A percentile compares a stretch with the other conserved stretches of the same genome.
Conservation (phyloP, 805 yeast species). For the Candida endomychidarum region DNA sequence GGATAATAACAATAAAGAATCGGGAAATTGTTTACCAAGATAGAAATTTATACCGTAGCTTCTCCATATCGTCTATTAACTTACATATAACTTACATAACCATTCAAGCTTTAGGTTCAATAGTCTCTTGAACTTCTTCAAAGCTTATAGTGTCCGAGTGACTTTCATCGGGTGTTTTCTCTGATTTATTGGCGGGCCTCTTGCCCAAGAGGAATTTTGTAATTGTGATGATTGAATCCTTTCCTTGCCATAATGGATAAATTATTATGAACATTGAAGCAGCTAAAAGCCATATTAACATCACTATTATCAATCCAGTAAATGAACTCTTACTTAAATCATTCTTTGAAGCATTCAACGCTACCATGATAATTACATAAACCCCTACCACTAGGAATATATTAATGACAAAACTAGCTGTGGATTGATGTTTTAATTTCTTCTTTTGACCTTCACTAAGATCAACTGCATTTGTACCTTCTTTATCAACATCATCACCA, state of each 20-base stretch:
- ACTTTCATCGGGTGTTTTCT: not conserved
- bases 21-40: too few relatives aligned
- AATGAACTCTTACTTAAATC: conserved; percentile 74
- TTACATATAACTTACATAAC: too few relatives aligned
- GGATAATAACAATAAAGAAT: too few relatives aligned
- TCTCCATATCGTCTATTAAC: too few relatives aligned
- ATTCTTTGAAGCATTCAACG: conserved; percentile 82
- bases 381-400: conserved; percentile 10
- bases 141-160: not conserved
- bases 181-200: conserved; percentile 40
- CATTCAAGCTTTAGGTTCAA: conserved; percentile 1
- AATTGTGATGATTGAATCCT: conserved; percentile 62
- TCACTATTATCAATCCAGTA: conserved; percentile 86
- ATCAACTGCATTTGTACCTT: conserved; percentile 10
- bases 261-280: conserved; percentile 62
- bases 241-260: conserved; percentile 74
- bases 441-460: conserved; percentile 1
- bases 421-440: conserved; percentile 9
- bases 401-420: conserved; percentile 8
- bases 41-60: too few relatives aligned
- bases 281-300: conserved; percentile 77
- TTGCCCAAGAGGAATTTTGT: conserved; percentile 85
- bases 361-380: conserved; percentile 43
- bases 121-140: conserved; percentile 6
- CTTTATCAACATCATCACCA: conserved; percentile 15